phyloP scores from a whole-genome alignment of 208 protist species.

The Wallacemonas sp. region DNA sequence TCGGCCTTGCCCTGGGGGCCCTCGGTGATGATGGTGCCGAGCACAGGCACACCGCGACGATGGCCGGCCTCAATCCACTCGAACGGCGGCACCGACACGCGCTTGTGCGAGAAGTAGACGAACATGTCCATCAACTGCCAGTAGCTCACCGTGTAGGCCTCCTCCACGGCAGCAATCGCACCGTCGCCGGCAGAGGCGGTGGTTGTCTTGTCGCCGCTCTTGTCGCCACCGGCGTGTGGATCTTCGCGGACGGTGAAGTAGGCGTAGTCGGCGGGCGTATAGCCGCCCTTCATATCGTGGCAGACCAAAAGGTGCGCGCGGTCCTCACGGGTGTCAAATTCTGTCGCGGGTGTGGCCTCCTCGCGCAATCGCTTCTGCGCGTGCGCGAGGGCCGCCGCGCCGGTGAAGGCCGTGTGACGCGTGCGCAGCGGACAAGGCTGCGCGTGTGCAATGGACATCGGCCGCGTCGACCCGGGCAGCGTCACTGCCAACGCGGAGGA shows the following conservation, averaged over 20 bases:
- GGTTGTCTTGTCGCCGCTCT: constrained; percentile 3
- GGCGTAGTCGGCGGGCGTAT: constrained; percentile 44
- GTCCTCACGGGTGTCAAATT: background rate
- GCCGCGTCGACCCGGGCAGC: too few relatives aligned
- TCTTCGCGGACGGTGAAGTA: constrained; percentile 33
- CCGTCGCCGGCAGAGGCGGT: background rate
- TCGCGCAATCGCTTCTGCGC: constrained; percentile 14
- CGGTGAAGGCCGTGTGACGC: constrained; percentile 16
- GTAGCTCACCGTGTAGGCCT: constrained; percentile 65
- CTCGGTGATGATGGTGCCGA: constrained; percentile 91
- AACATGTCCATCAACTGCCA: constrained; percentile 82
- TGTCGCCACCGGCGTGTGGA: too few relatives aligned
- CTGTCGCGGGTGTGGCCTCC: background rate
- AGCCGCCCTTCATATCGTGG: constrained; percentile 83
- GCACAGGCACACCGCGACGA: constrained; percentile 70
- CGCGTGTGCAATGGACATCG: background rate
- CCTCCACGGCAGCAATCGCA: constrained; percentile 24
- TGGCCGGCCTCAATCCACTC: constrained; percentile 83
- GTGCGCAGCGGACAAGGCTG: constrained; percentile 6
- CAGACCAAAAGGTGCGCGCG: constrained; percentile 61
- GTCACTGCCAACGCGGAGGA: too few relatives aligned
- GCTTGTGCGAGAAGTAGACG: constrained; percentile 90
- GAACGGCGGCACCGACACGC: constrained; percentile 79
- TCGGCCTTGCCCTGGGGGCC: constrained; percentile 41
- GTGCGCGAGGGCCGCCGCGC: background rate